Conservation (phyloP, 306 rosid species). For the Cucumis hystrix region DNA sequence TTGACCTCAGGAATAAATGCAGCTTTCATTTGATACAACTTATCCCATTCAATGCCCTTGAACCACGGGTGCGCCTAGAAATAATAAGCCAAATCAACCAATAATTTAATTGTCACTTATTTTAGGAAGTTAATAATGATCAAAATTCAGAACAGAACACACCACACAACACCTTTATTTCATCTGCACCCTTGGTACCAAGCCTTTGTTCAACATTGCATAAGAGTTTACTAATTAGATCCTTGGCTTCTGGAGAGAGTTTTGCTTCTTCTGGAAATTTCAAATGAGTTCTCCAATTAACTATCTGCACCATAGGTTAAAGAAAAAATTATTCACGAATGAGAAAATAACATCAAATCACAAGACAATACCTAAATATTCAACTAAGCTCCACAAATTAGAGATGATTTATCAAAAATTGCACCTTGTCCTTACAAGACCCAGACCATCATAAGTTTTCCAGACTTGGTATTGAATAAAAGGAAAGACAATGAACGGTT, state of each 20-base stretch:
- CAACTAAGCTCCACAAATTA: background rate
- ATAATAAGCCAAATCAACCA: constrained; percentile 18
- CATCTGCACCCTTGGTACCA: constrained; percentile 95
- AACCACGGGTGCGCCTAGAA: constrained; percentile 93
- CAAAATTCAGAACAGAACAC: constrained; percentile 43
- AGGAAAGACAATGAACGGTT: background rate
- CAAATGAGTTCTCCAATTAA: constrained; percentile 89
- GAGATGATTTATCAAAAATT: background rate
- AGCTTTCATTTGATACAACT: constrained; percentile 81
- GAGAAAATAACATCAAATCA: background rate
- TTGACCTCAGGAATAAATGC: constrained; percentile 99
- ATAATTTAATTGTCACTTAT: constrained; percentile 16
- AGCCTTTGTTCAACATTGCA: constrained; percentile 95
- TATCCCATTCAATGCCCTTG: constrained; percentile 86
- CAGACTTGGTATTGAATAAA: background rate
- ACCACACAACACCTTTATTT: constrained; percentile 88
- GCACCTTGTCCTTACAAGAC: background rate
- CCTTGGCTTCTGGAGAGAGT: constrained; percentile 86
- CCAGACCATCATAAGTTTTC: background rate
- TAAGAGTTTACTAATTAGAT: constrained; percentile 70
- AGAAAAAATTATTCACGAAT: constrained; percentile 6
- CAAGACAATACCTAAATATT: background rate
- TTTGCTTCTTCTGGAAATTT: constrained; percentile 97
- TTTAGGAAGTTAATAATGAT: background rate
- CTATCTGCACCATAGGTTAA: constrained; percentile 56